Evolutionary conservation across 2,329 filamentous ascomycete genomes (phyloP), one percentile per base, ranked within the genome.

Genomic region (Diplodia scrobiculata): DNA sequence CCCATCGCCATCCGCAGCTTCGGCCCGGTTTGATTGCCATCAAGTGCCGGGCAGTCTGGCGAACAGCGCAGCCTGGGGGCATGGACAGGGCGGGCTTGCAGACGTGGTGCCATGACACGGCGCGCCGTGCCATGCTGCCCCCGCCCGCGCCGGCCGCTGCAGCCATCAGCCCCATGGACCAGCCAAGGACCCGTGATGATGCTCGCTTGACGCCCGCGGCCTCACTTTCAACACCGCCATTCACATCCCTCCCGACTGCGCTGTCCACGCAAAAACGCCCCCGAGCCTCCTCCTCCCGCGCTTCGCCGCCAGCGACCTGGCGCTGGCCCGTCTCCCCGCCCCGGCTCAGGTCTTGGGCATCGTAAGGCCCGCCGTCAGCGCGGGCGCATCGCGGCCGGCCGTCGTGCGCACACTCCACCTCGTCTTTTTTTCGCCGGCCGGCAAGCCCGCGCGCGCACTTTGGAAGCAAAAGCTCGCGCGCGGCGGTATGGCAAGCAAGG

Each of bases 11-110:
- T 62, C 58, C 58, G 45, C 58, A 62, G 58, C 58, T 62, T 62
- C 58, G 58, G 58, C 58, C 58, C 58, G 58, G 58, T 62, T 62
- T 62, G 58, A 62, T 62, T 62, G 58, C 41, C 58, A 41, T 62
- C 58, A 14, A 50, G 45, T 19, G 58, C 45, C 58, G 58, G 58
- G 58, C 58, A 62, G 11, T 27, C 38, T 48, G 55, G 55, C 29
- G 55, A 60, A 48, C 55, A 47, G 55, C 55, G 55, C 55, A 60
- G 55, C 41, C 53, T 41, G 53, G 53, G 53, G 52, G 52, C 54
- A 45, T 41, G 34, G 34, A 27, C 55, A 59, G 55, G 55, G 10
- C 29, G 32, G 52, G 34, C n/a, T 41, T 5, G 11, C 34, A 41
- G 53, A 41, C 53, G 55, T 60, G 55, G 55, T 60, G 58, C 58